phyloP scores from a whole-genome alignment of 2,329 filamentous ascomycete genomes.

The Beauveria pseudobassiana region DNA sequence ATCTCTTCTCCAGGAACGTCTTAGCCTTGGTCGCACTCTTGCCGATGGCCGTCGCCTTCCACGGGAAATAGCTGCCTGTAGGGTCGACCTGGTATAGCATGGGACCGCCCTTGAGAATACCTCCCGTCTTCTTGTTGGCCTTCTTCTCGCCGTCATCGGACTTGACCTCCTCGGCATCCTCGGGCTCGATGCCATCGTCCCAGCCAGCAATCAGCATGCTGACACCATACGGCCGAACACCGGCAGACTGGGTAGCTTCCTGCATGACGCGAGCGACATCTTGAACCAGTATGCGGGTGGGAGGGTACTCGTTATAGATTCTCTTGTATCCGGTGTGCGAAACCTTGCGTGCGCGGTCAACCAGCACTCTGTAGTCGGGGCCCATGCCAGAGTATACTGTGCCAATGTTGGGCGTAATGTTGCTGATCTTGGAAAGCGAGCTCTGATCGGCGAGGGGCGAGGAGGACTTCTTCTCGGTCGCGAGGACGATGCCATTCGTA shows the following conservation, averaged over 20 bases:
- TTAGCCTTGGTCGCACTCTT: conserved; percentile 98
- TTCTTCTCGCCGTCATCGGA: conserved; percentile 58
- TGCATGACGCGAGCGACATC: conserved; percentile 98
- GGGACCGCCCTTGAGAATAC: conserved; percentile 89
- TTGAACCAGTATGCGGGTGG: conserved; percentile 96
- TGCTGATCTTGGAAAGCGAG: conserved; percentile 93
- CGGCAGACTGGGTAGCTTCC: conserved; percentile 95
- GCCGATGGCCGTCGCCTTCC: conserved; percentile 98
- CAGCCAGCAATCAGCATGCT: conserved; percentile 92
- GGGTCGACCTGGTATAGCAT: conserved; percentile 99
- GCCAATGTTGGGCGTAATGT: conserved; percentile 97
- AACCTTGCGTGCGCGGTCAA: conserved; percentile 96
- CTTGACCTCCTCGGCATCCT: conserved; percentile 60
- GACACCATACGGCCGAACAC: conserved; percentile 94
- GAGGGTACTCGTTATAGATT: conserved; percentile 99
- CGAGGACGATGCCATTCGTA: conserved; percentile 97
- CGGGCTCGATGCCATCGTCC: conserved; percentile 93
- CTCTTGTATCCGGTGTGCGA: conserved; percentile 98
- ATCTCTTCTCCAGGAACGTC: conserved; percentile 98
- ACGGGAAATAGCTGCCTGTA: conserved; percentile 97
- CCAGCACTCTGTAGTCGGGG: conserved; percentile 93
- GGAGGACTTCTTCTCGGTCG: conserved; percentile 98
- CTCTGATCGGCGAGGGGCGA: conserved; percentile 92
- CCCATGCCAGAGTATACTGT: conserved; percentile 99
- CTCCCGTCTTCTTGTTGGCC: conserved; percentile 79